Percentiles rank a stretch among this genome's conserved stretches.
Conservation (phyloP, 768 basidiomycete species). For the Pulveroboletus sp. region DNA sequence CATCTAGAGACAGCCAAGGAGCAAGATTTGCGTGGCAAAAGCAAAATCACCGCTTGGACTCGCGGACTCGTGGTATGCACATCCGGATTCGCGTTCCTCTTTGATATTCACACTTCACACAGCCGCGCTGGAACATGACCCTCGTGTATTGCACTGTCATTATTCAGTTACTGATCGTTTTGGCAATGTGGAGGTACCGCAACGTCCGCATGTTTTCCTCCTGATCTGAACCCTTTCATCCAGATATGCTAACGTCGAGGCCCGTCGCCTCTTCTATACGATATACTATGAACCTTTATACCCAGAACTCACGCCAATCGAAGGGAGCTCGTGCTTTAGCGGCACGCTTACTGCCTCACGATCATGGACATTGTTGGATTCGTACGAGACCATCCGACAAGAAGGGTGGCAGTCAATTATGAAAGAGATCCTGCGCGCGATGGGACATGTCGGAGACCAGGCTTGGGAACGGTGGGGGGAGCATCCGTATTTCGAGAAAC, state of each 20-base stretch:
- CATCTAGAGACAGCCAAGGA: slow-evolving; percentile 38
- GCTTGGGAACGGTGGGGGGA: slow-evolving; percentile 46
- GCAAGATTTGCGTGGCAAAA: slow-evolving; percentile 33
- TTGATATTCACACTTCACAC: slow-evolving; percentile 9
- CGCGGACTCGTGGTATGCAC: slow-evolving; percentile 38
- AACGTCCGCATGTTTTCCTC: neutral
- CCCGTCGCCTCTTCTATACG: slow-evolving; percentile 60
- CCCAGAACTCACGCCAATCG: slow-evolving; percentile 60
- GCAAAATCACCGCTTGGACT: slow-evolving; percentile 34
- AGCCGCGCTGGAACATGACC: slow-evolving; percentile 27
- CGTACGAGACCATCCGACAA: slow-evolving; percentile 36
- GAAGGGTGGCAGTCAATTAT: slow-evolving; percentile 40
- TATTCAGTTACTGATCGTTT: slow-evolving; percentile 44
- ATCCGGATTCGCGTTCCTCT: neutral
- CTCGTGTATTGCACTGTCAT: slow-evolving; percentile 36
- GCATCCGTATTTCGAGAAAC: slow-evolving; percentile 24
- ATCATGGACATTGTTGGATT: slow-evolving; percentile 37
- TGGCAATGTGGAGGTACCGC: slow-evolving; percentile 58
- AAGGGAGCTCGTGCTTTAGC: slow-evolving; percentile 22
- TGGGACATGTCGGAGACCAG: slow-evolving; percentile 36
- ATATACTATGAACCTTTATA: slow-evolving; percentile 78
- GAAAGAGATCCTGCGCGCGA: slow-evolving; percentile 36
- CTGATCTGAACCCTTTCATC: slow-evolving; percentile 21
- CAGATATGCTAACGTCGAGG: slow-evolving; percentile 43
- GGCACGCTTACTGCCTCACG: slow-evolving; percentile 35